These are phyloP conservation scores for Lentinula edodes DNA, from an alignment of 768 basidiomycete genomes.

Conservation along the genomic window DNA sequence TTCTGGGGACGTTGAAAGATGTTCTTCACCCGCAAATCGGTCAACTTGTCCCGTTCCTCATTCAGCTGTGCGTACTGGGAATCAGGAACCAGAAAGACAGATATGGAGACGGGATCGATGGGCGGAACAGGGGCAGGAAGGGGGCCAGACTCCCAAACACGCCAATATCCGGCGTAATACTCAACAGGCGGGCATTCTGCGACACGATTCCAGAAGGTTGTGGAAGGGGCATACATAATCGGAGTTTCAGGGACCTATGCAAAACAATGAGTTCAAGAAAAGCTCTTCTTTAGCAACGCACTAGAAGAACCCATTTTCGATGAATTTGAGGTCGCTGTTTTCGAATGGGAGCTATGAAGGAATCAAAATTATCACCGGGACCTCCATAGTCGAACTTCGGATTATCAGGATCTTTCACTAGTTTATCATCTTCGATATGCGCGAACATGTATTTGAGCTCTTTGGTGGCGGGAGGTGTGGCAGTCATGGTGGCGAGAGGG, in stretches of 20 bases:
- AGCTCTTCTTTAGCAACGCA: background rate
- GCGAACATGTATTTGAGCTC: background rate
- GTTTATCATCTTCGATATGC: background rate
- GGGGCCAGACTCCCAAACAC: background rate
- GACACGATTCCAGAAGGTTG: background rate
- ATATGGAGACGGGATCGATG: no score
- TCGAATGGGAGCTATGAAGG: background rate
- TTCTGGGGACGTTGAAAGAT: no score
- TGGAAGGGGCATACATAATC: background rate
- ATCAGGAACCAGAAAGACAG: background rate
- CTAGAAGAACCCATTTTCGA: background rate
- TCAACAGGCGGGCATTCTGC: background rate
- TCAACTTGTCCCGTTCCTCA: background rate
- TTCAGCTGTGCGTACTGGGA: background rate
- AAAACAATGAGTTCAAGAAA: background rate
- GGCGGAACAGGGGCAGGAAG: background rate
- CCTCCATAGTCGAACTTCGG: background rate
- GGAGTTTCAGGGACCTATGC: background rate
- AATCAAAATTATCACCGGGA: background rate
- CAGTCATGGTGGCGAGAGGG: no score
- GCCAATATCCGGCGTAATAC: background rate
- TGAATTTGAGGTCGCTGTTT: no score
- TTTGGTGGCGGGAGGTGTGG: no score
- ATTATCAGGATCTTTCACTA: background rate
- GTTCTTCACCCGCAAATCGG: background rate